Conservation (phyloP, 495 filamentous ascomycete species). For the Paragyromitra xinjiangensis region DNA sequence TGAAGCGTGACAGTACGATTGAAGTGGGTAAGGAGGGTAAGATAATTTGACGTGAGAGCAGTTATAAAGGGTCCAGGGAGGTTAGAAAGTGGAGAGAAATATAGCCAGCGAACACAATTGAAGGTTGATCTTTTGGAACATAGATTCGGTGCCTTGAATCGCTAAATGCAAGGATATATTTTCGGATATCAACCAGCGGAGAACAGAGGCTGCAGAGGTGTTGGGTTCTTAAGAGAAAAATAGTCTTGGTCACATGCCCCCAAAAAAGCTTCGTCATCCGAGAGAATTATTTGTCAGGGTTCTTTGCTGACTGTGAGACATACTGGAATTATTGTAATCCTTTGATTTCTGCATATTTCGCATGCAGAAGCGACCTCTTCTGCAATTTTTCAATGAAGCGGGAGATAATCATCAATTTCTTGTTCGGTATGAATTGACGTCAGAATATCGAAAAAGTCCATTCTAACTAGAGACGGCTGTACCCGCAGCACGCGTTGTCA, state of each 20-base stretch:
- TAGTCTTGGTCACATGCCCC: slow-evolving; percentile 11
- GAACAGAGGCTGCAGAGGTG: background rate
- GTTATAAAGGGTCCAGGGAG: background rate
- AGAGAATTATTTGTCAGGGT: slow-evolving; percentile 27
- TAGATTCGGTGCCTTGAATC: background rate
- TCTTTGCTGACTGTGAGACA: slow-evolving; percentile 14
- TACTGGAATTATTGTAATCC: background rate
- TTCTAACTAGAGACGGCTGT: slow-evolving; percentile 15
- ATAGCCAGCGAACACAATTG: slow-evolving; percentile 11
- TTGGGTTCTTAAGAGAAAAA: background rate
- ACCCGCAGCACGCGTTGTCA: background rate
- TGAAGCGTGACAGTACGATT: slow-evolving; percentile 1
- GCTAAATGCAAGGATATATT: background rate
- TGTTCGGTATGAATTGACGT: slow-evolving; percentile 10
- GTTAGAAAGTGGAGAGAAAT: slow-evolving; percentile 32
- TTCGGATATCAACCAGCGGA: background rate
- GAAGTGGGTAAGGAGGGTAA: slow-evolving; percentile 18
- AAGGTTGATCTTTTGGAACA: background rate
- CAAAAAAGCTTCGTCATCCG: background rate
- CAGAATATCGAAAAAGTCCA: background rate
- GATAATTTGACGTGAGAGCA: slow-evolving; percentile 20
- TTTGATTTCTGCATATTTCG: background rate
- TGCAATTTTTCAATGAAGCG: background rate
- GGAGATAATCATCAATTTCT: background rate
- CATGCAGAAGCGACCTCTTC: background rate